phyloP scores from a whole-genome alignment of 257 asterid genomes.

The Solanum lycopersicoides region DNA sequence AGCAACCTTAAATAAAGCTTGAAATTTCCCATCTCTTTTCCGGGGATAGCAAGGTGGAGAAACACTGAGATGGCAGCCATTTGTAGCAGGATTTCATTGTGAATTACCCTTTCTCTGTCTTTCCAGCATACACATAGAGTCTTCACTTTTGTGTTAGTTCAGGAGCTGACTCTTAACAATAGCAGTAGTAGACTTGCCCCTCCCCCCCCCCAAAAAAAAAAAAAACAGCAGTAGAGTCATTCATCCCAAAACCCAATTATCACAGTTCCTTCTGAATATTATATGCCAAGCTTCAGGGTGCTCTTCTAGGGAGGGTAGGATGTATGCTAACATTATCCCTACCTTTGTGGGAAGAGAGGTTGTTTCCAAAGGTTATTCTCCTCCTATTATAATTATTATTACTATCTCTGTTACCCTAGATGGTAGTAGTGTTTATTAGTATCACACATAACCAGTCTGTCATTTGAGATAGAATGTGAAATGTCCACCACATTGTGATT shows the following conservation, averaged over 20 bases:
- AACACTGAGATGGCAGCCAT: background rate
- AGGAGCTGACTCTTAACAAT: background rate
- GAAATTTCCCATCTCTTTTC: background rate
- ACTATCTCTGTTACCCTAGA: background rate
- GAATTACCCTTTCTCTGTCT: background rate
- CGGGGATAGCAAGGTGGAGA: background rate
- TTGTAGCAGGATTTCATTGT: background rate
- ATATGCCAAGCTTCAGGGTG: background rate
- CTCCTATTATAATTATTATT: background rate
- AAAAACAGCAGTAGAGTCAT: background rate
- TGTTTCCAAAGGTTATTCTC: background rate
- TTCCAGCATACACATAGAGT: background rate
- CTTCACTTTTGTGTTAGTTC: background rate
- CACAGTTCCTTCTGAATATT: background rate
- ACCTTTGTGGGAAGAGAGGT: background rate
- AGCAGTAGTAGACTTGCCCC: background rate
- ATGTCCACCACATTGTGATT: background rate
- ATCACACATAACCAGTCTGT: background rate
- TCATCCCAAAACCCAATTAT: background rate
- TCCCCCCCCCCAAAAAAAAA: background rate
- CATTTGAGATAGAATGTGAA: background rate
- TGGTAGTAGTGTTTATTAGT: background rate
- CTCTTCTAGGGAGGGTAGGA: background rate
- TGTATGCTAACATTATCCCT: background rate
- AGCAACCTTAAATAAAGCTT: background rate